Evolutionary conservation across 768 basidiomycete genomes (phyloP), one percentile per base, ranked within the genome.

Genomic region (Hypholoma sublateritium): DNA sequence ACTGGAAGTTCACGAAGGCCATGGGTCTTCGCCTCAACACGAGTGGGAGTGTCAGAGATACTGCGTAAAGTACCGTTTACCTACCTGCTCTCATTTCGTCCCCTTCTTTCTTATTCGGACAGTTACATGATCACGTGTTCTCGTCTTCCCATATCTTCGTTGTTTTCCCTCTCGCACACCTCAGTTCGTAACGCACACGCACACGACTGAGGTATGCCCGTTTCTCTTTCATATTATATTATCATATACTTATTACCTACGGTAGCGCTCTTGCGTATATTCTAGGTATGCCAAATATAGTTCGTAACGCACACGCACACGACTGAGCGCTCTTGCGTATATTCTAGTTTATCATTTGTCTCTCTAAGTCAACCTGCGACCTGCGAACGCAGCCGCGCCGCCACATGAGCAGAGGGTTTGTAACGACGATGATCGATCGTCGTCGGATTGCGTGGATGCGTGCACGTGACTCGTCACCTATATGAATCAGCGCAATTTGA

Each of bases 21-120:
- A 59, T 77, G 73, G 48, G 72, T 62, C 6, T 78, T n/a, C 53
- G 50, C 17, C 47, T 51, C 47, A 22, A 57, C 35, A 47, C 57
- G 57, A 63, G 62, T 63, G 62, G 62, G 62, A 63, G 62, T 63
- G 62, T 62, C 41, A 51, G 32, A 54, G 52, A 57, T 45, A n/a
- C n/a, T n/a, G n/a, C n/a, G n/a, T n/a, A n/a, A n/a, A 36, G 35
- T 7, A 36, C 7, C 14, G 35, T 7, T 43, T 43, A 43, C n/a
- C n/a, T n/a, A 17, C 8, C 6, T 17, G 42, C 6, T 43, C 13
- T 43, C 42, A 43, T 43, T 17, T 21, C 17, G 17, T 43, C 19
- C 17, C 6, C 7, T n/a, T 6, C 19, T 43, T 43, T 9, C 35
- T 36, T 7, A 36, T 39, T 39, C 37, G 21, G 16, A 19, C 44